Evolutionary conservation across 768 basidiomycete species (phyloP), one percentile per base, ranked within the genome.

Genomic region (Hericium coralloides): DNA sequence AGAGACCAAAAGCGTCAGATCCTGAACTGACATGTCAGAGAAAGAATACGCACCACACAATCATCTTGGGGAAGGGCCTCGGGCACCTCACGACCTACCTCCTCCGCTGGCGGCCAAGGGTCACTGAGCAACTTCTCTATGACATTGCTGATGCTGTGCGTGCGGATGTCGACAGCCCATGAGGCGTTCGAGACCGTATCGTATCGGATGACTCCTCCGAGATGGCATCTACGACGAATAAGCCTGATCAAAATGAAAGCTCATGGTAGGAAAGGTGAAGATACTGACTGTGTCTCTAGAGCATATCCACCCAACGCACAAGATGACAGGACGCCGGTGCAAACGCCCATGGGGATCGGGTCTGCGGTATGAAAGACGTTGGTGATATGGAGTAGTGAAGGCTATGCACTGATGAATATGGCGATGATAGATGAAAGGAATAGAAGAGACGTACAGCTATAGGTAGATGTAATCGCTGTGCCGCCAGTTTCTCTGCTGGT

Each of bases 281-380:
- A 3, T 23, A 59, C 73, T 52, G 48, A 81, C 77, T 74, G 76
- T 3, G 84, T 80, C 71, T 94, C 92, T 70, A 94, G 72, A 0
- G 92, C 95, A 64, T 89, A 95, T 0, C 95, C 95, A 0, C 75
- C 92, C 37, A 90, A 78, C 15, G 85, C 82, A 68, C 95, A 99
- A 0, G 79, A 70, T 0, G 89, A 94, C 9, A 79, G 74, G 1
- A 88, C 74, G 12, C 92, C 92, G 12, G 75, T 93, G 65, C 92
- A 94, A 0, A 77, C 77, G 1, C 89, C 90, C 81, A 89, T 89
- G 3, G 95, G 81, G 38, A 98, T 90, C 0, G 95, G 95, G 75
- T 98, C 95, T 20, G 87, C 95, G 1, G 89, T 98, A 66, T 98
- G 88, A 65, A 89, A 95, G 8, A 98, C 77, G 65, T 98, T 92